phyloP scores from a whole-genome alignment of 805 yeast genomes.

The Candida sphagnicola region DNA sequence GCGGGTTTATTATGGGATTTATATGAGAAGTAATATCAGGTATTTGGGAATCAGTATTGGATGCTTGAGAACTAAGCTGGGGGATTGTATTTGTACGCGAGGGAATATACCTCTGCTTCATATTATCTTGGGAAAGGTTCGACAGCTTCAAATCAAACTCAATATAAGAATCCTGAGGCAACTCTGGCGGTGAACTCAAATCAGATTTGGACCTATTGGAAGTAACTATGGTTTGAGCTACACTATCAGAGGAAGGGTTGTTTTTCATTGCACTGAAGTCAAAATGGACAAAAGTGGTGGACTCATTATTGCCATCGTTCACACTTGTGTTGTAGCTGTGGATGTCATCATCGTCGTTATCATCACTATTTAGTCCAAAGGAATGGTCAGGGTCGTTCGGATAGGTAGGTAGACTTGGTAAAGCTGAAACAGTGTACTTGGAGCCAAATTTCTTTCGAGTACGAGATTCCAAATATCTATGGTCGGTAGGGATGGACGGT shows the following conservation, averaged over 20 bases:
- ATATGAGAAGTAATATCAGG: not conserved
- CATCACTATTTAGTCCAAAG: not conserved
- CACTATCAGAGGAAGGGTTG: not conserved
- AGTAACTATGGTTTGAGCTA: not conserved
- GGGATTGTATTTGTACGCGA: not conserved
- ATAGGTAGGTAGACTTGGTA: constrained; percentile 12
- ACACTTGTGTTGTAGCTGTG: not conserved
- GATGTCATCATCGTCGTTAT: constrained; percentile 6
- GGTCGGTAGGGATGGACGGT: not conserved
- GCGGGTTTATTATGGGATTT: not conserved
- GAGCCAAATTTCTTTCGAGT: constrained; percentile 4
- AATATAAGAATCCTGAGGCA: constrained; percentile 17
- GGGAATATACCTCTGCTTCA: not conserved
- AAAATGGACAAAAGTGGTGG: constrained; percentile 12
- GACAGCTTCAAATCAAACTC: constrained; percentile 25
- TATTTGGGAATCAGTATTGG: not conserved
- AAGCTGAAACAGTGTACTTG: constrained; percentile 8
- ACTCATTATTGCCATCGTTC: constrained; percentile 1
- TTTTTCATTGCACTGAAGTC: constrained; percentile 8
- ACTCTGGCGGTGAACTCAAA: not conserved
- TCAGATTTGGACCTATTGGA: not conserved
- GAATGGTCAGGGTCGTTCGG: not conserved
- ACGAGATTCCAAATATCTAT: not conserved
- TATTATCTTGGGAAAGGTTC: not conserved
- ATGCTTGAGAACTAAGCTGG: not conserved